phyloP scores from a whole-genome alignment of 129 eudicot genomes.

The Saussurea involucrata region DNA sequence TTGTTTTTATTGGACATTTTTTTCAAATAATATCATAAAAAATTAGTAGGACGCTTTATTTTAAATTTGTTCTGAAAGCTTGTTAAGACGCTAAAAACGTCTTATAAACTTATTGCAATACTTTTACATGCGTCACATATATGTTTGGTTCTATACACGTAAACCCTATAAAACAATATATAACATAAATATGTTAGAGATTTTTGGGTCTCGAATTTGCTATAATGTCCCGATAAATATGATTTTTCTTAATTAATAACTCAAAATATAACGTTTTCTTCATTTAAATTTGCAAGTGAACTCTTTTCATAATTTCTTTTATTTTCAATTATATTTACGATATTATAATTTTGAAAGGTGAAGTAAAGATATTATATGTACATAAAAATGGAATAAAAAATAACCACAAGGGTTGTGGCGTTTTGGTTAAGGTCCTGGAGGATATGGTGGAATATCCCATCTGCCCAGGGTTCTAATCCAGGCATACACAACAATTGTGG shows the following conservation, averaged over 20 bases:
- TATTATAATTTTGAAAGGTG: not conserved
- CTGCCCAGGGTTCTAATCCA: no score
- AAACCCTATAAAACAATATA: no score
- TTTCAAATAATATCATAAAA: not conserved
- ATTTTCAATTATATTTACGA: no score
- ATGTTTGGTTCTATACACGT: no score
- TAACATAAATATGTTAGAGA: not conserved
- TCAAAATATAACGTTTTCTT: not conserved
- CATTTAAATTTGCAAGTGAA: not conserved
- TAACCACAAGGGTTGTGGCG: no score
- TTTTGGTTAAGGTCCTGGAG: no score
- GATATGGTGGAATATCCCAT: no score
- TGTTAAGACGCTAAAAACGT: no score
- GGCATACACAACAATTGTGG: no score
- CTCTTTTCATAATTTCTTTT: not conserved
- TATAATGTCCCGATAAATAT: not conserved
- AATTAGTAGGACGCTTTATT: not conserved
- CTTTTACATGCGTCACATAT: no score
- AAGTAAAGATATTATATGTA: not conserved
- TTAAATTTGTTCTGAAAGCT: not conserved
- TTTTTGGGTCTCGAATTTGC: not conserved
- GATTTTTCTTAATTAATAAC: not conserved
- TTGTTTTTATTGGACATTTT: not conserved
- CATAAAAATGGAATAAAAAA: not conserved
- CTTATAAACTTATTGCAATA: no score